These are phyloP conservation scores for Ceratocystis variospora DNA, from an alignment of 2,329 filamentous ascomycete species.

Conservation along the genomic window DNA sequence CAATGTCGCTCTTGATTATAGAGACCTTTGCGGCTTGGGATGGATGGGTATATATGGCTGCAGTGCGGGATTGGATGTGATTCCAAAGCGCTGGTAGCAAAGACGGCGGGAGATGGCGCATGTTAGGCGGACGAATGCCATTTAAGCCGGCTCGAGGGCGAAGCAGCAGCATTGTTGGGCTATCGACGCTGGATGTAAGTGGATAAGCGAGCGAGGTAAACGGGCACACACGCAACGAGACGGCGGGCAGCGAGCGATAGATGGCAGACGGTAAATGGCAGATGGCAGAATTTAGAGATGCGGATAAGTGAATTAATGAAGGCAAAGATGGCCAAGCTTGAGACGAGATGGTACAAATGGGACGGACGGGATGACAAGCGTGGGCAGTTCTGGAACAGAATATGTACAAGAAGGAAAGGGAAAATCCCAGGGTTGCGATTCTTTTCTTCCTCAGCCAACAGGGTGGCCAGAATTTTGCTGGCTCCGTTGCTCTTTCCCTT, in stretches of 20 bases:
- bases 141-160: neutral
- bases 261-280: no score
- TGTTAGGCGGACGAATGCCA: neutral
- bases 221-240: no score
- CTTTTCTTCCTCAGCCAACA: conserved; percentile 11
- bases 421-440: neutral
- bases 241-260: no score
- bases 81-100: conserved; percentile 19
- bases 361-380: neutral
- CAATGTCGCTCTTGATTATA: conserved; percentile 59
- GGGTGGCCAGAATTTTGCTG: conserved; percentile 1
- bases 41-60: conserved; percentile 66
- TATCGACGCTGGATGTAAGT: neutral
- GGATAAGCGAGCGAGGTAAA: no score
- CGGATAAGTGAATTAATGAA: neutral
- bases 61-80: conserved; percentile 27
- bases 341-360: no score
- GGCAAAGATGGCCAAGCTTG: no score
- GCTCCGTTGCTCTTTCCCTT: neutral
- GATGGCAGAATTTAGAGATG: neutral
- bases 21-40: conserved; percentile 77
- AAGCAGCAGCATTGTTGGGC: neutral
- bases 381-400: neutral
- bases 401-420: neutral
- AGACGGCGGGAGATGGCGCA: conserved; percentile 27